Evolutionary conservation across 2,329 filamentous ascomycete species (phyloP).

Genomic region (Colletotrichum melonis): DNA sequence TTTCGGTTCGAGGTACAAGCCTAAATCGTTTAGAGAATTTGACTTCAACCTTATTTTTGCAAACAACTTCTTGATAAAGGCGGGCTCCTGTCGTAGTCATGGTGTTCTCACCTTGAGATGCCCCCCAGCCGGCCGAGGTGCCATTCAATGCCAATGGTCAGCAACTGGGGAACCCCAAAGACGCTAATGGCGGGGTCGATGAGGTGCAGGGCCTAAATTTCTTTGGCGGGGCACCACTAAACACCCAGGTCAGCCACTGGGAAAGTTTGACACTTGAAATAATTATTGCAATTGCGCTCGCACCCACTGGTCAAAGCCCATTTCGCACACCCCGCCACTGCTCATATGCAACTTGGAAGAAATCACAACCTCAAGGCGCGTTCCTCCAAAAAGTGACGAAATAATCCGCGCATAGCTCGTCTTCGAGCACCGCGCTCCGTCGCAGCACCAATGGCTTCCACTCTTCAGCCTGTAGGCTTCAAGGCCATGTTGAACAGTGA

Average conservation of each 20-base stretch:
- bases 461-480: slow-evolving; percentile 9
- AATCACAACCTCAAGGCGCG: background rate
- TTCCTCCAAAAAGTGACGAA: slow-evolving; percentile 7
- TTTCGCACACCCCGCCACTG: slow-evolving; percentile 24
- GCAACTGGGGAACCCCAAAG: background rate
- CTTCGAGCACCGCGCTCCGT: slow-evolving; percentile 18
- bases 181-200: slow-evolving; percentile 34
- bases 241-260: slow-evolving; percentile 7
- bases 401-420: slow-evolving; percentile 9
- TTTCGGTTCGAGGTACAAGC: background rate
- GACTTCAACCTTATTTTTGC: background rate
- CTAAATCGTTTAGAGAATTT: background rate
- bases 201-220: slow-evolving; percentile 32
- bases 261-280: slow-evolving; percentile 25
- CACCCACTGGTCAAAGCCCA: slow-evolving; percentile 21
- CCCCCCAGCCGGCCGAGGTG: no score
- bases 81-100: background rate
- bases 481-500: slow-evolving; percentile 26
- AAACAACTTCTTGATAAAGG: background rate
- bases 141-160: background rate
- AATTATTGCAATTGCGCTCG: slow-evolving; percentile 31
- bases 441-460: slow-evolving; percentile 15
- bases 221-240: slow-evolving; percentile 32
- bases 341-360: background rate
- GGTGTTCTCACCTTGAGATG: background rate